phyloP scores from a whole-genome alignment of 805 yeast genomes.

The Tetrapisispora phaffii region DNA sequence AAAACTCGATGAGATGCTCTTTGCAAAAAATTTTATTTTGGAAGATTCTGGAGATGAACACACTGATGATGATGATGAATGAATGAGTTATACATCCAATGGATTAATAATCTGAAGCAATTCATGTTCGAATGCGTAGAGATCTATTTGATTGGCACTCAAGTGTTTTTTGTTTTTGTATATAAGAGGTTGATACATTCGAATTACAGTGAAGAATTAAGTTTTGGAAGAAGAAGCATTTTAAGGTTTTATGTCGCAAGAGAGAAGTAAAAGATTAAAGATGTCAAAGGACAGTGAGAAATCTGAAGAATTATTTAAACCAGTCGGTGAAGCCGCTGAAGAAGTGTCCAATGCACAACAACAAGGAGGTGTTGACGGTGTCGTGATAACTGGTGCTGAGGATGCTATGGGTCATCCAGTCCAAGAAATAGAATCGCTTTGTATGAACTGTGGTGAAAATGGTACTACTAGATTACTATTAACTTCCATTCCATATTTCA shows the following conservation, averaged over 20 bases:
- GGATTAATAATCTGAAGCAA: no score
- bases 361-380: conserved; percentile 29
- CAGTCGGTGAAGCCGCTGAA: conserved; percentile 54
- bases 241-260: conserved; percentile 1
- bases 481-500: conserved; percentile 84
- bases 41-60: no score
- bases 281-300: conserved; percentile 8
- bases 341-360: conserved; percentile 32
- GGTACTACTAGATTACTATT: conserved; percentile 78
- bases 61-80: no score
- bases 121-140: no score
- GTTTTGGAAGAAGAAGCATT: no score
- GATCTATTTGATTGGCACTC: no score
- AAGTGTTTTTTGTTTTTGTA: no score
- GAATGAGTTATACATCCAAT: no score
- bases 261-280: background rate
- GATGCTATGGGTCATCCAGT: conserved; percentile 90
- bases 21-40: no score
- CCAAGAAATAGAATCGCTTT: conserved; percentile 86
- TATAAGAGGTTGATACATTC: no score
- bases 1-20: background rate
- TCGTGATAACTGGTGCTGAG: conserved; percentile 60
- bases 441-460: conserved; percentile 87
- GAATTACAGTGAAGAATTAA: no score
- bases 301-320: conserved; percentile 39